Conservation (phyloP, 2,329 filamentous ascomycete species). For the Scedosporium boydii region DNA sequence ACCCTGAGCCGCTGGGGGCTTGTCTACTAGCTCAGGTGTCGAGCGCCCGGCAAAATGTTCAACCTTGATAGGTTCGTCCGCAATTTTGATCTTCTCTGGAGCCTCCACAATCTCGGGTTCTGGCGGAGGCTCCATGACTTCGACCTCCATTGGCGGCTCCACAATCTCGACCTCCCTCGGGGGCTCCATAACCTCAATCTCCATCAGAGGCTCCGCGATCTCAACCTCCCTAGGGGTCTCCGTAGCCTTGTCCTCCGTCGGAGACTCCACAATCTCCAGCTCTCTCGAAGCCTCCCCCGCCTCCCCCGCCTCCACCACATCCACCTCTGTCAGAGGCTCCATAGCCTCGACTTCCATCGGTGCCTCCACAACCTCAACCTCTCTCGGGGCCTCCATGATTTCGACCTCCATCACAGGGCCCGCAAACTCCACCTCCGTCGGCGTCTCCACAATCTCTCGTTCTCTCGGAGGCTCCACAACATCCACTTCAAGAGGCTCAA, state of each 20-base stretch:
- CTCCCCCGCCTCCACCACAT: neutral
- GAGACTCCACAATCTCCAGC: neutral
- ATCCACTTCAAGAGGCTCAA: neutral
- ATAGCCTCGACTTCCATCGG: neutral
- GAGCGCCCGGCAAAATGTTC: too few species aligned
- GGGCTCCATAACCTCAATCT: neutral
- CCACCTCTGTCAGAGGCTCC: neutral
- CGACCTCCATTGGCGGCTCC: slow-evolving; percentile 6
- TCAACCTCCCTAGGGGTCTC: neutral
- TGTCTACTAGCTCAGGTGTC: too few species aligned
- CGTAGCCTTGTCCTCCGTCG: neutral
- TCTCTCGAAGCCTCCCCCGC: neutral
- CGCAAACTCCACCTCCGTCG: neutral
- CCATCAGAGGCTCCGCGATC: neutral
- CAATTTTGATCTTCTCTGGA: neutral
- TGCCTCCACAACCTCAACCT: neutral
- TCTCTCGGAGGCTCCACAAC: neutral
- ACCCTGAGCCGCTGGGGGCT: too few species aligned
- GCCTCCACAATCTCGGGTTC: neutral
- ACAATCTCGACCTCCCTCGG: neutral
- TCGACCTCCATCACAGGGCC: neutral
- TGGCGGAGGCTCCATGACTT: slow-evolving; percentile 8
- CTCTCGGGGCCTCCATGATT: neutral
- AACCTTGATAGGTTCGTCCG: too few species aligned
- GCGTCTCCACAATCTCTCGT: neutral